Conservation (phyloP, 108 stramenopile species). For the Thalassiosira profunda region DNA sequence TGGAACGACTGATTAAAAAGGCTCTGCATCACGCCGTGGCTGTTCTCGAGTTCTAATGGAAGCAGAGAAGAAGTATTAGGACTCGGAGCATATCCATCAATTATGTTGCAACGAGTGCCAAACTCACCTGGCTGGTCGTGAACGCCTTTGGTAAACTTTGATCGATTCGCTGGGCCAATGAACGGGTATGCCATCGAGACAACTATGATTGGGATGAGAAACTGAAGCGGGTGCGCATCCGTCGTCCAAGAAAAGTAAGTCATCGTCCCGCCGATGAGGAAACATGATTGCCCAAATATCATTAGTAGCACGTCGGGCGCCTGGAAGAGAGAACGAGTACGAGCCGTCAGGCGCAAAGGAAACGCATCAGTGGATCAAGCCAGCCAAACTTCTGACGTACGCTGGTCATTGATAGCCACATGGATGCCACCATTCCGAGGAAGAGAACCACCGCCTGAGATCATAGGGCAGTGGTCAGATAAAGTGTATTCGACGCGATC, state of each 20-base stretch:
- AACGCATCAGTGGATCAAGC: no score
- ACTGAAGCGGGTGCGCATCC: constrained; percentile 1
- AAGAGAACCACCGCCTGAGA: constrained; percentile 11
- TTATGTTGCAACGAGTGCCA: no score
- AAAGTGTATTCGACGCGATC: neutral
- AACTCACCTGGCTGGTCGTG: constrained; percentile 2
- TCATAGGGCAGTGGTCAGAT: neutral
- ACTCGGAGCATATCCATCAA: no score
- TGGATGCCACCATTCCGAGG: constrained; percentile 9
- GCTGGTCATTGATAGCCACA: no score
- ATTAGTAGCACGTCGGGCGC: constrained; percentile 9
- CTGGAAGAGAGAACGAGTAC: constrained; percentile 1
- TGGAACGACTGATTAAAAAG: constrained; percentile 12
- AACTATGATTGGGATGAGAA: constrained; percentile 7
- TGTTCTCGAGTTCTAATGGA: constrained; percentile 15
- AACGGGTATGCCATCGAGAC: constrained; percentile 20
- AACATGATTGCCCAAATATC: neutral
- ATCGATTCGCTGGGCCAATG: constrained; percentile 26
- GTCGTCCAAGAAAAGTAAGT: constrained; percentile 17
- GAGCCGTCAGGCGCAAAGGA: no score
- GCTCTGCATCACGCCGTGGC: constrained; percentile 19
- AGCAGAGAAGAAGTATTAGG: no score
- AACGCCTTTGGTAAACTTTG: constrained; percentile 5
- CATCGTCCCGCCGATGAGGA: neutral
- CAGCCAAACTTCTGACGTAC: no score